Conservation (phyloP, 2,329 filamentous ascomycete species). For the Aspergillus fumigatiaffinis region DNA sequence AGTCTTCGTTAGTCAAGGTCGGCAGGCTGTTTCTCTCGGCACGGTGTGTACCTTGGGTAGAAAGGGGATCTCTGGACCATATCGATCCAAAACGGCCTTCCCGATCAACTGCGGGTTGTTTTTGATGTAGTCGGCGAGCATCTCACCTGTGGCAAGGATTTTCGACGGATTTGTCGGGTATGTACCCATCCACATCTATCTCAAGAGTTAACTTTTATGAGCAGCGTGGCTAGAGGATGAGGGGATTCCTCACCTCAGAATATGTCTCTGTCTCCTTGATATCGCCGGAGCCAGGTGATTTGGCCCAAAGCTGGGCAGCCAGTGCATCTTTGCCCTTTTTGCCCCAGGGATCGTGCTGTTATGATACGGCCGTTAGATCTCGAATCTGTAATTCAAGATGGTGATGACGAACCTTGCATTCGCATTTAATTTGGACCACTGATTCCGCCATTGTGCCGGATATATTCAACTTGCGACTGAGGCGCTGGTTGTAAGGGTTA, state of each 20-base stretch:
- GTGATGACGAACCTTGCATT: constrained; percentile 43
- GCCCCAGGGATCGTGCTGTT: constrained; percentile 65
- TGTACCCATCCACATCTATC: constrained; percentile 69
- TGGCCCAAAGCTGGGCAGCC: constrained; percentile 61
- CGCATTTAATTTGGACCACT: constrained; percentile 52
- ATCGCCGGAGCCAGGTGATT: constrained; percentile 61
- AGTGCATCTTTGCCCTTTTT: constrained; percentile 63
- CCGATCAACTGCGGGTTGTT: constrained; percentile 63
- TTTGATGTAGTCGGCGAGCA: constrained; percentile 62
- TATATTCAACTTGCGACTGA: not conserved
- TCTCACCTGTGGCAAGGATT: constrained; percentile 58
- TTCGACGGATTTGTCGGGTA: constrained; percentile 68
- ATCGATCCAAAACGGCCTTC: constrained; percentile 56
- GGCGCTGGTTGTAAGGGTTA: constrained; percentile 9
- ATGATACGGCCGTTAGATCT: not conserved
- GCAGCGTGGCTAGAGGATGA: not conserved
- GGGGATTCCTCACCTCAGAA: constrained; percentile 46
- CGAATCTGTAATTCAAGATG: not conserved
- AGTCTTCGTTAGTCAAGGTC: not conserved
- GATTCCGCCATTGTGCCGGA: constrained; percentile 43
- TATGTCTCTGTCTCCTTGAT: constrained; percentile 63
- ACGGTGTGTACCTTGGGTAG: constrained; percentile 57
- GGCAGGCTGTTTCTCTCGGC: too few species aligned
- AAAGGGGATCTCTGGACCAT: constrained; percentile 65
- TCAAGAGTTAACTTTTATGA: not conserved